phyloP scores from a whole-genome alignment of 2,329 filamentous ascomycete genomes.

The Arthrinium puccinioides region DNA sequence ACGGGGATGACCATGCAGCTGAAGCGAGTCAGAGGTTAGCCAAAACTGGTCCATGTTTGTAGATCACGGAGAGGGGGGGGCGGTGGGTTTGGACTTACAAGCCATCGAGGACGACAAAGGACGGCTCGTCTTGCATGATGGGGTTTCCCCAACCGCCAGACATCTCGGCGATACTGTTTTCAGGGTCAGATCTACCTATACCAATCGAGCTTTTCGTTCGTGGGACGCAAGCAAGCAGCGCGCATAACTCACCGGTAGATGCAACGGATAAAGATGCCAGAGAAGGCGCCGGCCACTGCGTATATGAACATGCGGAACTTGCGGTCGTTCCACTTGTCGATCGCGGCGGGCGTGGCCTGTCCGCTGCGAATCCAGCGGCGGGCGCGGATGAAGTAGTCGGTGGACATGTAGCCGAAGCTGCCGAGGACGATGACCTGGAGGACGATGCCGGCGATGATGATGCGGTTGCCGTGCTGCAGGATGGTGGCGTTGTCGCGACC shows the following conservation, averaged over 20 bases:
- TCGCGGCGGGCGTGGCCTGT: conserved; percentile 20
- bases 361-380: conserved; percentile 27
- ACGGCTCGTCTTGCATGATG: conserved; percentile 55
- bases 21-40: conserved; percentile 5
- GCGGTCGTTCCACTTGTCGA: conserved; percentile 33
- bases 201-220: too few relatives aligned
- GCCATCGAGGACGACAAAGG: conserved; percentile 52
- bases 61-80: not conserved
- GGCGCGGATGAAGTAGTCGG: conserved; percentile 39
- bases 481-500: conserved; percentile 29
- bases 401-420: conserved; percentile 34
- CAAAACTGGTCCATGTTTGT: conserved; percentile 2
- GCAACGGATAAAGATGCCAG: conserved; percentile 40
- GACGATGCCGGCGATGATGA: conserved; percentile 46
- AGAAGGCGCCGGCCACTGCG: conserved; percentile 37
- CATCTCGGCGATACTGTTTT: conserved; percentile 52
- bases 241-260: conserved; percentile 40
- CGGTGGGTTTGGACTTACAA: conserved; percentile 26
- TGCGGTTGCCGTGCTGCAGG: conserved; percentile 37
- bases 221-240: not conserved
- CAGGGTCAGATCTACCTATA: not conserved
- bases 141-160: conserved; percentile 55
- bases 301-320: conserved; percentile 36
- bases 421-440: conserved; percentile 45
- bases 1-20: conserved; percentile 43